These are phyloP conservation scores for Dictyostelium purpureum DNA, from an alignment of 78 protist genomes.

Conservation along the genomic window DNA sequence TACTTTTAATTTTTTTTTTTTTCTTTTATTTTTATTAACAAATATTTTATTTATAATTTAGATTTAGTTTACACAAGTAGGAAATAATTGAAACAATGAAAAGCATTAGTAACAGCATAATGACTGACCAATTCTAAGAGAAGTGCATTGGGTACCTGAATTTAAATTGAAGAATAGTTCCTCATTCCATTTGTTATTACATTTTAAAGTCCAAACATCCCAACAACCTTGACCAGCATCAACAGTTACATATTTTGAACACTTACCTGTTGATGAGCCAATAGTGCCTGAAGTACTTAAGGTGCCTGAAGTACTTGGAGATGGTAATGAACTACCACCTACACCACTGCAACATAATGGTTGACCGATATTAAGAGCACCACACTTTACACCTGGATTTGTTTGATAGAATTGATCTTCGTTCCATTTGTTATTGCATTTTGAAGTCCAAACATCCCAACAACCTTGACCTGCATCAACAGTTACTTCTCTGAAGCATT, in stretches of 20 bases:
- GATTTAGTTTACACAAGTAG: no score
- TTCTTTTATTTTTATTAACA: no score
- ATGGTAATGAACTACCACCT: no score
- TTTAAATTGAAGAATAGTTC: not conserved
- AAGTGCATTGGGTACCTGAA: not conserved
- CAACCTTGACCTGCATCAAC: conserved; percentile 22
- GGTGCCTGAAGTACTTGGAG: no score
- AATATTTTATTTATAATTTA: no score
- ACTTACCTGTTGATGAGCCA: no score
- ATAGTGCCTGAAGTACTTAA: no score
- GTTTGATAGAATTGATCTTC: not conserved
- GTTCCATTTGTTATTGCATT: conserved; percentile 6
- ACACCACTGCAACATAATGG: conserved; percentile 22
- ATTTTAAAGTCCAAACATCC: not conserved
- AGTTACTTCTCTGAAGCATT: not conserved
- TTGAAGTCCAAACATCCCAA: not conserved
- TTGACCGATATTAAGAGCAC: not conserved
- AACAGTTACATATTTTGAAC: not conserved
- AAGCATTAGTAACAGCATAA: no score
- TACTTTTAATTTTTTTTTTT: no score
- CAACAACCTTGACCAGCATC: conserved; percentile 10
- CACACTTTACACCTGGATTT: conserved; percentile 18
- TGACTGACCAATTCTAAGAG: conserved; percentile 1
- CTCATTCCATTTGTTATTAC: conserved; percentile 4
- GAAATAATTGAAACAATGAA: no score